Conservation (phyloP, 306 rosid genomes). For the Oemleria cerasiformis region DNA sequence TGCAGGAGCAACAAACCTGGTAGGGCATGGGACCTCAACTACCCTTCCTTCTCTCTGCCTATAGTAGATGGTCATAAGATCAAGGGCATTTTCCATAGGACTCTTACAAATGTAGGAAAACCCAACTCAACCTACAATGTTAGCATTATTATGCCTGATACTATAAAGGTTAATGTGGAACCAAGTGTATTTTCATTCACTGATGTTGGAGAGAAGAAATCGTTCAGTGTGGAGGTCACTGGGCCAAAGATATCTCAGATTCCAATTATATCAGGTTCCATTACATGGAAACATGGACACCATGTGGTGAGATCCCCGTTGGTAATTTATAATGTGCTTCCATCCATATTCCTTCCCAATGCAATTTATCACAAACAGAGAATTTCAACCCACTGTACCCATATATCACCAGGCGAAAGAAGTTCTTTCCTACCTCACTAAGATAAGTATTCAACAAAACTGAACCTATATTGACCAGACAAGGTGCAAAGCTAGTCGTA, state of each 20-base stretch:
- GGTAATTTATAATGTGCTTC: conserved; percentile 25
- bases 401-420: background rate
- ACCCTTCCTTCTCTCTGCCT: conserved; percentile 32
- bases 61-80: conserved; percentile 23
- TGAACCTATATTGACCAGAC: background rate
- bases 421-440: background rate
- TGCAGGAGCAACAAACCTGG: conserved; percentile 24
- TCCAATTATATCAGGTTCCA: conserved; percentile 23
- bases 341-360: background rate
- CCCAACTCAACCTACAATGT: conserved; percentile 27
- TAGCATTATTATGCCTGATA: background rate
- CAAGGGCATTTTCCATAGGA: conserved; percentile 27
- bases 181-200: conserved; percentile 24
- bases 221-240: conserved; percentile 12
- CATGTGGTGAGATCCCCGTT: conserved; percentile 29
- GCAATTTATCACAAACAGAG: background rate
- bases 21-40: conserved; percentile 31
- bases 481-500: background rate
- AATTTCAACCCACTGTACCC: background rate
- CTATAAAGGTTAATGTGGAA: conserved; percentile 7
- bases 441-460: background rate
- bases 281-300: conserved; percentile 20
- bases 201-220: conserved; percentile 25
- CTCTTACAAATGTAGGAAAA: conserved; percentile 31
- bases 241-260: conserved; percentile 17